phyloP scores from a whole-genome alignment of 2,329 filamentous ascomycete species.

The Claviceps africana region DNA sequence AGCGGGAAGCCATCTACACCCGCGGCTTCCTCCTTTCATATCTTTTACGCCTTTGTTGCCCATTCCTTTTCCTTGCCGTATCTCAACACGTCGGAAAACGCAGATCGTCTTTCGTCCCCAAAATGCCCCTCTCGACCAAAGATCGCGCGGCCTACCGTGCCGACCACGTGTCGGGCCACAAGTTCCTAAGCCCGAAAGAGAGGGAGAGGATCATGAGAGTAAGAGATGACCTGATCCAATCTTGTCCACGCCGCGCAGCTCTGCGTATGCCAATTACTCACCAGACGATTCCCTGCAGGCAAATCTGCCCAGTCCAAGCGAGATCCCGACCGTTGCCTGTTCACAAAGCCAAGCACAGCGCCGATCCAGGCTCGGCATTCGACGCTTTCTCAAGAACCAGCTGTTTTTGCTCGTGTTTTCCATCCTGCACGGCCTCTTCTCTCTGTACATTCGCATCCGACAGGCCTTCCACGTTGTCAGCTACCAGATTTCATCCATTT shows the following conservation, averaged over 20 bases:
- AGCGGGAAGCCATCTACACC: background rate
- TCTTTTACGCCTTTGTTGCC: background rate
- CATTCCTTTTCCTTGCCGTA: background rate
- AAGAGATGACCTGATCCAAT: slow-evolving; percentile 1
- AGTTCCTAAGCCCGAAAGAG: slow-evolving; percentile 21
- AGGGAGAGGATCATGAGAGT: slow-evolving; percentile 24
- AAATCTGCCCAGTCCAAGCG: slow-evolving; percentile 22
- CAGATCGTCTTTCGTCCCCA: background rate
- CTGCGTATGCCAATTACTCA: slow-evolving; percentile 1
- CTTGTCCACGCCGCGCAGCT: background rate
- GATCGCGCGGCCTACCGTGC: slow-evolving; percentile 26
- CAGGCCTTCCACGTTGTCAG: slow-evolving; percentile 66
- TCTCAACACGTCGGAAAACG: background rate
- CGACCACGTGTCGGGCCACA: slow-evolving; percentile 23
- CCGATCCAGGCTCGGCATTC: slow-evolving; percentile 39
- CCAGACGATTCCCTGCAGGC: slow-evolving; percentile 17
- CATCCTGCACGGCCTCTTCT: slow-evolving; percentile 68
- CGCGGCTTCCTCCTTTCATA: background rate
- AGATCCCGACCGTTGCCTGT: slow-evolving; percentile 14
- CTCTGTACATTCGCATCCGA: slow-evolving; percentile 70
- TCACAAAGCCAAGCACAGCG: slow-evolving; percentile 14
- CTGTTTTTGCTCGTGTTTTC: slow-evolving; percentile 55
- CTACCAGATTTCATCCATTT: slow-evolving; percentile 64
- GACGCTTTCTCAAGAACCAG: slow-evolving; percentile 46
- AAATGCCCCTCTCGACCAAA: slow-evolving; percentile 21